phyloP scores from a whole-genome alignment of 1,139 yeast species.

The Nadsonia commutata region DNA sequence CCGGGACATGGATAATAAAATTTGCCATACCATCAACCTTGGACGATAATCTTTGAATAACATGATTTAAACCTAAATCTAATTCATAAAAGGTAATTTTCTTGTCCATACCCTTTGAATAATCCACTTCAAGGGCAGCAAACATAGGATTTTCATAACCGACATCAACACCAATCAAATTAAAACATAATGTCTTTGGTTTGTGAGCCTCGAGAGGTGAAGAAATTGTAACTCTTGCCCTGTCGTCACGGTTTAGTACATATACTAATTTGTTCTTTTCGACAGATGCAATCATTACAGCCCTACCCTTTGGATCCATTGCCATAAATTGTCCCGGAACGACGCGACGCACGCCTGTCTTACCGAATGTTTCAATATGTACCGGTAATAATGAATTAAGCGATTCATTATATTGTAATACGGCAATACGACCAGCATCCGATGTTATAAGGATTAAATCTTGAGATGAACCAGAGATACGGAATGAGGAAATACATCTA shows the following conservation, averaged over 20 bases:
- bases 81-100: conserved; percentile 56
- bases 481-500: conserved; percentile 36
- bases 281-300: conserved; percentile 53
- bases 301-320: conserved; percentile 60
- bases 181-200: conserved; percentile 39
- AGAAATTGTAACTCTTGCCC: conserved; percentile 36
- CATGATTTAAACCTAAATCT: conserved; percentile 73
- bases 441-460: conserved; percentile 59
- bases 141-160: conserved; percentile 72
- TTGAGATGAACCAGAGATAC: conserved; percentile 35
- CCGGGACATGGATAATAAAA: conserved; percentile 32
- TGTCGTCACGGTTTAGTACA: conserved; percentile 35
- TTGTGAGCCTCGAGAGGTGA: conserved; percentile 64
- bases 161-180: conserved; percentile 49
- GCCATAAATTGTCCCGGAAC: conserved; percentile 69
- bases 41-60: conserved; percentile 37
- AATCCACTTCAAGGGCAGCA: conserved; percentile 65
- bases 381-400: conserved; percentile 32
- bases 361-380: conserved; percentile 54
- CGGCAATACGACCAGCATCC: conserved; percentile 63
- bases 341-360: conserved; percentile 59
- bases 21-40: conserved; percentile 29
- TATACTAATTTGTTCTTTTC: conserved; percentile 62
- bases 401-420: conserved; percentile 35
- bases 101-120: conserved; percentile 20